Evolutionary conservation across 305 asterid species (phyloP), one percentile per base, ranked within the genome.

Genomic region (Fraxinus baroniana): DNA sequence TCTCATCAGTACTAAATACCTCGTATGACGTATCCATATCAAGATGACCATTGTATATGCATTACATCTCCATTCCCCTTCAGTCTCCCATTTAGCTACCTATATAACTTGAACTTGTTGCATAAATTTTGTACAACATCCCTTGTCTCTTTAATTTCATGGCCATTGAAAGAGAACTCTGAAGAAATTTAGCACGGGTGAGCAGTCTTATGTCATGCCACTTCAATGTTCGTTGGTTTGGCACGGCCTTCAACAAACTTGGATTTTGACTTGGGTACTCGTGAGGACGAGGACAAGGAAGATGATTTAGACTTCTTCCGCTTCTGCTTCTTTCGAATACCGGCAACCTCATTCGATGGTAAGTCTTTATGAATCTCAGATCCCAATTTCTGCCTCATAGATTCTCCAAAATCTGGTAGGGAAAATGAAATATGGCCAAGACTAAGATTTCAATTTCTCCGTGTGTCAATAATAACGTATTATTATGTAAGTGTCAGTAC

Each of bases 351-450:
- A 0, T 90, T 7, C 1, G 89, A 74, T 9, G 74, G 12, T 5
- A 41, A 22, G 46, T 87, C 89, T 30, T 74, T 81, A 52, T 77
- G 83, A 72, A 73, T 26, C 37, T 85, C 90, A 2, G 83, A 28
- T 84, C 81, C 86, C 3, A 91, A 74, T 82, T 87, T 88, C 32
- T 87, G 90, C 7, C 49, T 74, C 49, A 44, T 3, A 1, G 89
- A 77, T n/a, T 87, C 92, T 66, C 88, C 93, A 64, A 73, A 81
- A 87, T 89, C 93, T 91, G 84, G 70, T 41, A 28, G 57, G 52
- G 36, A 39, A 71, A 7, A 57, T 10, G 12, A 55, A 74, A 22
- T 2, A 3, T 9, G 5, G 66, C 44, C 3, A 57, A 15, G 60
- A 15, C 7, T 1, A 49, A 49, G 60, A 49, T 49, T 15, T 15